phyloP scores from a whole-genome alignment of 2,329 filamentous ascomycete genomes.

The Hortaea werneckii region DNA sequence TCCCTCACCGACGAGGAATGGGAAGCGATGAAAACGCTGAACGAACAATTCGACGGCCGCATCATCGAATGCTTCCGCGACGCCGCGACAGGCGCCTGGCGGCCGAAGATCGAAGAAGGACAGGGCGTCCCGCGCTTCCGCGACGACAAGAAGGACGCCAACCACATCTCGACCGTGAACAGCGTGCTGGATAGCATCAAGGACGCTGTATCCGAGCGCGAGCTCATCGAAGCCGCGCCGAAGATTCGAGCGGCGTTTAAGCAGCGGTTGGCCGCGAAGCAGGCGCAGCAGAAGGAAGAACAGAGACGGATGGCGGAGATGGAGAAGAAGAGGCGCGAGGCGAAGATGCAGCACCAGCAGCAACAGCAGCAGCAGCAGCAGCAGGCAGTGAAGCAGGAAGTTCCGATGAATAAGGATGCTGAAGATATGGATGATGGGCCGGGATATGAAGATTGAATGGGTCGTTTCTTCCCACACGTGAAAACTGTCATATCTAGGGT shows the following conservation, averaged over 20 bases:
- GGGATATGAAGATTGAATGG: constrained; percentile 12
- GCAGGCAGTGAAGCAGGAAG: constrained; percentile 5
- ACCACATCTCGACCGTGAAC: constrained; percentile 73
- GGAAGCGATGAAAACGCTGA: constrained; percentile 65
- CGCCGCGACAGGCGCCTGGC: constrained; percentile 58
- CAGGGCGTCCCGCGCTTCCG: constrained; percentile 59
- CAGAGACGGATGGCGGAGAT: constrained; percentile 4
- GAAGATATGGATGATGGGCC: constrained; percentile 14
- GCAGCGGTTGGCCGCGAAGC: constrained; percentile 19
- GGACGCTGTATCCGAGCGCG: constrained; percentile 72
- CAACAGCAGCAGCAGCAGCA: constrained; percentile 10
- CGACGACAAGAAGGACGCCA: constrained; percentile 86
- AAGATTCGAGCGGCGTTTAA: constrained; percentile 78
- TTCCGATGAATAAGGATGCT: constrained; percentile 1
- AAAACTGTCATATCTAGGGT: too few relatives aligned
- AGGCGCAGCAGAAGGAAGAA: not conserved
- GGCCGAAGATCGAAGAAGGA: constrained; percentile 48
- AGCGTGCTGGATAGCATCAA: constrained; percentile 85
- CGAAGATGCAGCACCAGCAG: constrained; percentile 7
- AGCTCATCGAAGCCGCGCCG: constrained; percentile 60
- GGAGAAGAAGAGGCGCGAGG: constrained; percentile 9
- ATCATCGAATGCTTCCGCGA: constrained; percentile 89
- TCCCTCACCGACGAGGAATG: constrained; percentile 68
- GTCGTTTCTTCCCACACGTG: not conserved
- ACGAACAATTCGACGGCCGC: constrained; percentile 69